A percentile compares a stretch with the other conserved stretches of the same genome.
These are phyloP conservation scores for Circinella minor DNA, from an alignment of 371 early-diverging fungal genomes.

Conservation along the genomic window DNA sequence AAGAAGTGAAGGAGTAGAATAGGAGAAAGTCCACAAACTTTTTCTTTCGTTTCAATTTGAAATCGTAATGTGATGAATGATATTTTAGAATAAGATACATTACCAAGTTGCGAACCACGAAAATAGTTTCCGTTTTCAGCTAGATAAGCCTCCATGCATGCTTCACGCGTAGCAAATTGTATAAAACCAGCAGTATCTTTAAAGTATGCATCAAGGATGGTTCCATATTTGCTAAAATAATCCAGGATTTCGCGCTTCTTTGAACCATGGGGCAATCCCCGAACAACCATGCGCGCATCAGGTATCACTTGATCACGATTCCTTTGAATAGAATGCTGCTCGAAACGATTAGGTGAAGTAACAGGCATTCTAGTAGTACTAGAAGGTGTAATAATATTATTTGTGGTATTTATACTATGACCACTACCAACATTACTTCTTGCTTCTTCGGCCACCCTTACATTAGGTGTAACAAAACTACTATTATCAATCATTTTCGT, in stretches of 20 bases:
- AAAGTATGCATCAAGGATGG: constrained; percentile 43
- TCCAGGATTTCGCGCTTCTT: constrained; percentile 41
- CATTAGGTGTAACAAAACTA: constrained; percentile 12
- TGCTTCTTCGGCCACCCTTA: no score
- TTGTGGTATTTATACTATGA: background rate
- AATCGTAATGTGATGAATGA: background rate
- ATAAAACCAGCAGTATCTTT: constrained; percentile 47
- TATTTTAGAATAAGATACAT: constrained; percentile 14
- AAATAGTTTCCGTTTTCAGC: constrained; percentile 45
- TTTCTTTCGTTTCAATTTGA: no score
- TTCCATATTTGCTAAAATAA: constrained; percentile 53
- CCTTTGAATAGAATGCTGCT: background rate
- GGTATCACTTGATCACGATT: constrained; percentile 18
- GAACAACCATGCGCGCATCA: constrained; percentile 51
- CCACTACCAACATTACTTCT: no score
- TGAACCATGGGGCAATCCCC: constrained; percentile 38
- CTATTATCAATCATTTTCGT: constrained; percentile 1
- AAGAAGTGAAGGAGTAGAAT: no score
- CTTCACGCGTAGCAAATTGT: constrained; percentile 43
- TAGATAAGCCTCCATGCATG: constrained; percentile 46
- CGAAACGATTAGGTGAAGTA: background rate
- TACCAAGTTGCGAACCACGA: constrained; percentile 45
- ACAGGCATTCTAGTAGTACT: background rate
- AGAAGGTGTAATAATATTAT: background rate
- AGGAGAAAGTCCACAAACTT: no score